Evolutionary conservation across 2,329 filamentous ascomycete species (phyloP).

Genomic region (Lasiodiplodia sp.): DNA sequence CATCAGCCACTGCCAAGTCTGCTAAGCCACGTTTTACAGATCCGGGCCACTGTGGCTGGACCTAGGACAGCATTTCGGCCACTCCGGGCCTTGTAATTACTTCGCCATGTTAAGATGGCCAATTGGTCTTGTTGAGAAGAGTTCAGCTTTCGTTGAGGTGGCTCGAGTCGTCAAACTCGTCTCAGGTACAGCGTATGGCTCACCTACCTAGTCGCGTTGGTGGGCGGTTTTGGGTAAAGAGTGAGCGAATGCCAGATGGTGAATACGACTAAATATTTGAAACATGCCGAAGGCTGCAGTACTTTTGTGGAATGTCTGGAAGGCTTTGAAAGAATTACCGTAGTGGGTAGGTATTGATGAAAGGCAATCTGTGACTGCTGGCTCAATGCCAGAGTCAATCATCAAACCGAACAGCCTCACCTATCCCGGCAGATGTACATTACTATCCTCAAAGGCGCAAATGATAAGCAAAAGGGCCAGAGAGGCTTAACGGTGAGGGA

Average conservation of each 20-base stretch:
- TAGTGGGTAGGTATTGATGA: too few species aligned
- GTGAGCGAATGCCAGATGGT: too few species aligned
- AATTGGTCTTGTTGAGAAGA: neutral
- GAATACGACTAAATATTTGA: too few species aligned
- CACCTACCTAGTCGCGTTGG: neutral
- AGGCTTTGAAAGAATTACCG: too few species aligned
- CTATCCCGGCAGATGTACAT: neutral
- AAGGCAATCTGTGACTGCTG: too few species aligned
- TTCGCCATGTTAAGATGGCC: neutral
- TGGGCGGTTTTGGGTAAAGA: neutral
- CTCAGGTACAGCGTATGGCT: neutral
- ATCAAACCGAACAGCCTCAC: neutral
- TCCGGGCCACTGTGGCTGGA: neutral
- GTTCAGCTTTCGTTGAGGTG: neutral
- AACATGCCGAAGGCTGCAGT: too few species aligned
- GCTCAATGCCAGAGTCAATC: neutral
- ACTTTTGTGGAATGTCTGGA: too few species aligned
- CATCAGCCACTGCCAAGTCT: constrained; percentile 5
- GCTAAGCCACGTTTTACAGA: constrained; percentile 3
- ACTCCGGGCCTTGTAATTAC: constrained; percentile 11
- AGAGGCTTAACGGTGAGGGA: neutral
- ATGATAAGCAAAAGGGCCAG: neutral
- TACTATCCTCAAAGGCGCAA: neutral
- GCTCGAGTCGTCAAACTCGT: neutral
- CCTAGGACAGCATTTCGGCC: neutral